Evolutionary conservation across 2,329 filamentous ascomycete genomes (phyloP).

Genomic region (Fusarium musae): DNA sequence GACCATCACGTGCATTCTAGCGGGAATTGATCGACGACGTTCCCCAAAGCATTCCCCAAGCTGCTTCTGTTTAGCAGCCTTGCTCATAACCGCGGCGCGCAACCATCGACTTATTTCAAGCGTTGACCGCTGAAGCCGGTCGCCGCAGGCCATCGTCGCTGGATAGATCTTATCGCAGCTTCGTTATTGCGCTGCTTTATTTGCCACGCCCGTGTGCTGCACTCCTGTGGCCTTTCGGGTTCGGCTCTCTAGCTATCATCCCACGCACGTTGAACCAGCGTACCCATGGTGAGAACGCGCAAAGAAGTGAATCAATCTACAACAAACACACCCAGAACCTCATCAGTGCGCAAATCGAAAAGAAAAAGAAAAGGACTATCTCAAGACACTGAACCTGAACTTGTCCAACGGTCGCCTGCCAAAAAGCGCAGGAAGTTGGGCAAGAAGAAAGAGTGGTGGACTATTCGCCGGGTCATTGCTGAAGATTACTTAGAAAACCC

Average conservation of each 20-base stretch:
- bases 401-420: not conserved
- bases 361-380: constrained; percentile 17
- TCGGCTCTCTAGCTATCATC: constrained; percentile 10
- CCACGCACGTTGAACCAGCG: constrained; percentile 25
- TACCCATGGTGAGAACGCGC: constrained; percentile 50
- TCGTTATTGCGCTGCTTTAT: constrained; percentile 1
- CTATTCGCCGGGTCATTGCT: constrained; percentile 50
- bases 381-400: constrained; percentile 1
- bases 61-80: constrained; percentile 38
- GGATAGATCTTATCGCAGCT: constrained; percentile 19
- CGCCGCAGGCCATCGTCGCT: constrained; percentile 35
- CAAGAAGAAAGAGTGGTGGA: constrained; percentile 45
- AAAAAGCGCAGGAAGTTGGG: constrained; percentile 14
- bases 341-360: constrained; percentile 34
- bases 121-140: constrained; percentile 45
- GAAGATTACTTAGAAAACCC: constrained; percentile 38
- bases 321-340: constrained; percentile 27
- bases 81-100: constrained; percentile 42
- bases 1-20: constrained; percentile 43
- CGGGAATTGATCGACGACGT: constrained; percentile 39
- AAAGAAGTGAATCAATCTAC: constrained; percentile 32
- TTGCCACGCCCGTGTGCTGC: constrained; percentile 1
- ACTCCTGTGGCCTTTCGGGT: constrained; percentile 7
- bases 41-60: constrained; percentile 34
- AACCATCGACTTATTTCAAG: constrained; percentile 49